Evolutionary conservation across 805 yeast species (phyloP).

Genomic region (Candida yuanshanica): DNA sequence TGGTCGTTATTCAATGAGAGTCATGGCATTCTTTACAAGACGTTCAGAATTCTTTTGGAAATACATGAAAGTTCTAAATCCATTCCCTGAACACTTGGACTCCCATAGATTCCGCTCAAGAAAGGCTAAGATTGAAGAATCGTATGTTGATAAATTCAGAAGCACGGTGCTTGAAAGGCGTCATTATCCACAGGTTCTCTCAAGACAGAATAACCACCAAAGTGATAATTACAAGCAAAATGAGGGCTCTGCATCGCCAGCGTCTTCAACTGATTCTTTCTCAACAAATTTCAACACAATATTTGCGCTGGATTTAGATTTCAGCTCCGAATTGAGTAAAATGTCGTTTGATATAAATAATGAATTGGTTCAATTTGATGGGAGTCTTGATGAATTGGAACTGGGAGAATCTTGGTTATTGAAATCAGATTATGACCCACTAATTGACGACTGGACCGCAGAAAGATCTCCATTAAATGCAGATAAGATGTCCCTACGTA

Average conservation of each 20-base stretch:
- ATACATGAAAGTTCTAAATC: constrained; percentile 17
- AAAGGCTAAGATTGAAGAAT: constrained; percentile 15
- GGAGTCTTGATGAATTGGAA: constrained; percentile 1
- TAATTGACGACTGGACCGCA: constrained; percentile 8
- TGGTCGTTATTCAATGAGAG: constrained; percentile 15
- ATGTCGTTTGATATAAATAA: background rate
- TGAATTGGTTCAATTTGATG: background rate
- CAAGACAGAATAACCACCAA: background rate
- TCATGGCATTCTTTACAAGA: constrained; percentile 19
- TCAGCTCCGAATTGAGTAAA: background rate
- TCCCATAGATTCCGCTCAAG: constrained; percentile 18
- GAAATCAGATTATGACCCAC: constrained; percentile 15
- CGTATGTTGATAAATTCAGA: constrained; percentile 11
- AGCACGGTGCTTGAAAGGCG: constrained; percentile 7
- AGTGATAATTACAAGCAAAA: background rate
- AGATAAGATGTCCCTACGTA: constrained; percentile 1
- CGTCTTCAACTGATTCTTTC: constrained; percentile 7
- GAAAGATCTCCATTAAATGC: background rate
- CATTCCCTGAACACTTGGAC: constrained; percentile 15
- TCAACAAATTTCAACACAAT: constrained; percentile 12
- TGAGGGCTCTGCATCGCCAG: background rate
- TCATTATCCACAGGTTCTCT: constrained; percentile 18
- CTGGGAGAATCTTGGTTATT: constrained; percentile 10
- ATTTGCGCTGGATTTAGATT: constrained; percentile 8
- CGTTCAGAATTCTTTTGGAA: constrained; percentile 17